Evolutionary conservation across 345 rosid species (phyloP), one percentile per base, ranked within the genome.

Genomic region (Passiflora organensis): DNA sequence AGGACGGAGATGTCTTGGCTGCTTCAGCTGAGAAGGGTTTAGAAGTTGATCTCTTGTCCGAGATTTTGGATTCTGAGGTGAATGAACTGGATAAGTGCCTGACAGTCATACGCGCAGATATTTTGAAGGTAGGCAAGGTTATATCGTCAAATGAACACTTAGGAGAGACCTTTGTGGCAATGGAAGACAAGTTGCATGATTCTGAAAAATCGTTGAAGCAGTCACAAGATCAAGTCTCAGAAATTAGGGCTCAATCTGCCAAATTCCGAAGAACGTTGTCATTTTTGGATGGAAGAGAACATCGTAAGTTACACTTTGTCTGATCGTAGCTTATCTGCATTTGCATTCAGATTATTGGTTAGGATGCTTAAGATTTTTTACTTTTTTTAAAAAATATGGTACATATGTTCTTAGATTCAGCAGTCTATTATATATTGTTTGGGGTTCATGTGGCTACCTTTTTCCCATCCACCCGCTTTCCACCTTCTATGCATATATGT

Each of bases 31-130:
- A 77, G 70, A 82, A 67, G 53, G 88, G 82, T 2, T 48, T 86
- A 61, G 85, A 81, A 68, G 89, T 82, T 51, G 82, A 81, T 74
- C 73, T 93, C 28, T 73, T 89, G 71, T 81, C 83, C 42, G 81
- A 76, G 39, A 64, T 84, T 63, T 72, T 89, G 58, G 78, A 73
- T 63, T 78, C 89, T 32, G 87, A 86, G 81, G 76, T 82, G 37
- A 72, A 66, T 15, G 87, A 82, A 63, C 62, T 84, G 64, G 82
- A 89, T 23, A 69, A 72, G 1, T 70, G 80, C 58, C 62, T 83
- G 53, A 49, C 47, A 38, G 51, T 20, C 58, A 66, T 79, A 36
- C 74, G 78, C 56, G 58, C 47, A 38, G 79, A 81, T 38, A 55
- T 80, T 49, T 23, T 56, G 13, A 72, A 63, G 58, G 76, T 73